Evolutionary conservation across 2,329 filamentous ascomycete species (phyloP).

Genomic region (Penicillium polonicum): DNA sequence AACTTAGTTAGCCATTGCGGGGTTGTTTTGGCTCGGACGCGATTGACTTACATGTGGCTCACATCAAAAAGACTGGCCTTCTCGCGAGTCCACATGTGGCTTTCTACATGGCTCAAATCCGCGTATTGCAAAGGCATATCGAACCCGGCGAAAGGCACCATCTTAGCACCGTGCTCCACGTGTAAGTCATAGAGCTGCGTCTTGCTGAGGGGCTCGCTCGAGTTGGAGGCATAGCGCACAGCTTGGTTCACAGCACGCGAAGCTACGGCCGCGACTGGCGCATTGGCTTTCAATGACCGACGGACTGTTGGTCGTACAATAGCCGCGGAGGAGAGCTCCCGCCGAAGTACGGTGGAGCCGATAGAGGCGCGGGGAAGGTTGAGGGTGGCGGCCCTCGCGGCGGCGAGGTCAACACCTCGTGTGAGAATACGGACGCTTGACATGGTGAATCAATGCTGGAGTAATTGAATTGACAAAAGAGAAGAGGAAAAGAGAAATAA

Average conservation of each 20-base stretch:
- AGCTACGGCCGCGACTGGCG: slow-evolving; percentile 14
- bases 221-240: slow-evolving; percentile 37
- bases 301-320: slow-evolving; percentile 25
- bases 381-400: slow-evolving; percentile 26
- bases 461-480: slow-evolving; percentile 16
- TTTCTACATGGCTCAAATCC: slow-evolving; percentile 73
- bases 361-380: slow-evolving; percentile 31
- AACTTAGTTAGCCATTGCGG: slow-evolving; percentile 14
- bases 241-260: slow-evolving; percentile 13
- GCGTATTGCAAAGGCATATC: slow-evolving; percentile 90
- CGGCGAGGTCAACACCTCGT: slow-evolving; percentile 33
- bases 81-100: slow-evolving; percentile 83
- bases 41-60: slow-evolving; percentile 74
- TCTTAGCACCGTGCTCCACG: slow-evolving; percentile 76
- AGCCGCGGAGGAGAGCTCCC: slow-evolving; percentile 31
- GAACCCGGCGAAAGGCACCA: slow-evolving; percentile 95
- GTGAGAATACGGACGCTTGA: slow-evolving; percentile 31
- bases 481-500: slow-evolving; percentile 14
- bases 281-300: slow-evolving; percentile 14
- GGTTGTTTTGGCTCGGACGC: background rate
- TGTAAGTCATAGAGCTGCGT: slow-evolving; percentile 80
- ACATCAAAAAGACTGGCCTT: slow-evolving; percentile 94
- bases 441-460: slow-evolving; percentile 26
- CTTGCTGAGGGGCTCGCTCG: slow-evolving; percentile 34
- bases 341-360: slow-evolving; percentile 31